Evolutionary conservation across 2,329 filamentous ascomycete species (phyloP).

Genomic region (Chalaropsis thielavioides): DNA sequence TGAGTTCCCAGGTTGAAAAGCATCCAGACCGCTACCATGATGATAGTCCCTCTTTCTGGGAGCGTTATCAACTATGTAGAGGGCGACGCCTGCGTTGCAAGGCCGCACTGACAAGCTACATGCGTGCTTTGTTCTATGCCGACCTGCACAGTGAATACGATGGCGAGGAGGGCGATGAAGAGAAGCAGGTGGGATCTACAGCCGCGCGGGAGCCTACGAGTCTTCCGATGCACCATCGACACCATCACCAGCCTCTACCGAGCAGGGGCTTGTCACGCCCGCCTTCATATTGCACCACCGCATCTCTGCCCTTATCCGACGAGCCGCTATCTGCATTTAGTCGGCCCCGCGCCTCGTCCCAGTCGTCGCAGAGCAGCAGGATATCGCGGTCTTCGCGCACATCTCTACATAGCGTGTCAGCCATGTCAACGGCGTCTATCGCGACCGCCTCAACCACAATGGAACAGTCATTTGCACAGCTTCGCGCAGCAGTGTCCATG

Average conservation of each 20-base stretch:
- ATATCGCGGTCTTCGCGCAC: conserved; percentile 1
- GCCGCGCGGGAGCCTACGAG: neutral
- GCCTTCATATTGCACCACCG: conserved; percentile 14
- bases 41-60: neutral
- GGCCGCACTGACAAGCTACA: neutral
- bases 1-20: neutral
- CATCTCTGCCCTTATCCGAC: neutral
- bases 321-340: neutral
- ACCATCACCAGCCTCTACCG: neutral
- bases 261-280: conserved; percentile 1
- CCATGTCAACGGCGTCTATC: conserved; percentile 2
- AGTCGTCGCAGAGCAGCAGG: conserved; percentile 8
- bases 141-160: neutral
- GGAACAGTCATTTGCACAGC: conserved; percentile 36
- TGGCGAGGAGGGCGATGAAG: conserved; percentile 3
- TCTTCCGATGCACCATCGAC: conserved; percentile 2
- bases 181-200: neutral
- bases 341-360: conserved; percentile 8
- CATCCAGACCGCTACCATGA: neutral
- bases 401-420: conserved; percentile 9
- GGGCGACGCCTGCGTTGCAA: neutral
- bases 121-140: neutral
- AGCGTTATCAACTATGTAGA: neutral
- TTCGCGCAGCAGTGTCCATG: conserved; percentile 32
- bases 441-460: conserved; percentile 26